Evolutionary conservation across 2,329 filamentous ascomycete species (phyloP), one percentile per base, ranked within the genome.

Genomic region (Alternaria postmessia): DNA sequence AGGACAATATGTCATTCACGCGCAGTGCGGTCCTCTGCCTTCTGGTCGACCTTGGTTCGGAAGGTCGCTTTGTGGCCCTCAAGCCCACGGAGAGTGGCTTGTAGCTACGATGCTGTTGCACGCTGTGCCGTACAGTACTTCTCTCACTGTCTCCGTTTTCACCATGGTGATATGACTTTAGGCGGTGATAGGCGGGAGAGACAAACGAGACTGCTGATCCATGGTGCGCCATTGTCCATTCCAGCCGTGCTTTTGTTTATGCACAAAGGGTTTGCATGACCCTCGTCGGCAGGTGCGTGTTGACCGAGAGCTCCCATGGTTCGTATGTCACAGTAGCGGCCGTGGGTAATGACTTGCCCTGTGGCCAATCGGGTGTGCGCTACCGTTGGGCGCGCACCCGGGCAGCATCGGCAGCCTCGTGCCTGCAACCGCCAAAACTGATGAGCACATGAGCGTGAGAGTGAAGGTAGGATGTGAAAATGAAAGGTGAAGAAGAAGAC

Each of bases 201-300:
- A 30, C 46, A 47, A 51, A 51, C 47, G 51, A 44, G 41, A 38
- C 41, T 48, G 39, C 30, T 39, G 28, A 26, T 42, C 22, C 30
- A 44, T 44, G 34, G 48, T 36, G 43, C 52, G 14, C 43, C 39
- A 51, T 24, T 24, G 47, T 22, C 41, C 1, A 51, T 20, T 12
- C 16, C 48, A 14, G 12, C 32, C 16, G 26, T 22, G 42, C 16
- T 28, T 26, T 49, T 44, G 18, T 28, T 41, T 8, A 51, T 32
- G 32, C 32, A 38, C 18, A 18, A 51, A 59, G 26, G n/a, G 57
- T 51, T 59, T 51, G 52, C 46, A 59, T 39, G 39, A 38, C 22
- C 51, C 30, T 32, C 30, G 32, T 38, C 4, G 46, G 26, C 26
- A 34, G 20, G 39, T 39, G 51, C 28, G 24, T 44, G 34, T 44